Conservation (phyloP, 441 rosid species). For the Capsella rubella region DNA sequence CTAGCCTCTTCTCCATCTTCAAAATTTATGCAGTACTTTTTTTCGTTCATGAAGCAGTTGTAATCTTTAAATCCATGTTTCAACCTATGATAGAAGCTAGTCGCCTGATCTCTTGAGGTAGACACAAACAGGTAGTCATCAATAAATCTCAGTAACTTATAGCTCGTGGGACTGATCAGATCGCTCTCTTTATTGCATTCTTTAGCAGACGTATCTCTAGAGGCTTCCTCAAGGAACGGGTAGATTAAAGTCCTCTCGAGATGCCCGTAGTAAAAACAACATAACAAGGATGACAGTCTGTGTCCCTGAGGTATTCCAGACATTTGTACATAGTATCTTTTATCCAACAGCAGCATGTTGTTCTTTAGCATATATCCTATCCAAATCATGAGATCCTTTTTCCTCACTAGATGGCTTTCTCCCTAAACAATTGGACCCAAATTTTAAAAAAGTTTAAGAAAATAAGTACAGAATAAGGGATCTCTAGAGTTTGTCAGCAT, state of each 20-base stretch:
- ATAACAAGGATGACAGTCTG: conserved; percentile 72
- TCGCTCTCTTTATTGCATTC: conserved; percentile 35
- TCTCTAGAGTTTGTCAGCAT: background rate
- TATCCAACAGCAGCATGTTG: conserved; percentile 65
- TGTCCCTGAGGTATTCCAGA: conserved; percentile 95
- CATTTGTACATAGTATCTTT: conserved; percentile 63
- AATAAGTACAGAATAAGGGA: conserved; percentile 10
- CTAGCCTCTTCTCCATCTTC: conserved; percentile 48
- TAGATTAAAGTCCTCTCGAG: conserved; percentile 73
- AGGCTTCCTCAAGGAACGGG: conserved; percentile 65
- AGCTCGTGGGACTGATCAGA: conserved; percentile 43
- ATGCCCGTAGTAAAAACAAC: conserved; percentile 89
- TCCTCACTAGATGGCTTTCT: conserved; percentile 46
- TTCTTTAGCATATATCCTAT: conserved; percentile 63
- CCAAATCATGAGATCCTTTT: conserved; percentile 52
- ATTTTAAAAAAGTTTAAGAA: conserved; percentile 7
- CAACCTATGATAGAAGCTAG: conserved; percentile 59
- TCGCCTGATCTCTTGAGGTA: conserved; percentile 78
- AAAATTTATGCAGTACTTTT: conserved; percentile 73
- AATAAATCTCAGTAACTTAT: conserved; percentile 69
- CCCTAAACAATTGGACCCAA: conserved; percentile 56
- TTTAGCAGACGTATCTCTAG: conserved; percentile 39
- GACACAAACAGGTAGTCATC: conserved; percentile 90
- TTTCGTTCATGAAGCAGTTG: conserved; percentile 83
- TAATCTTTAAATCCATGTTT: conserved; percentile 71